A percentile compares a stretch with the other conserved stretches of the same genome.
Conservation (phyloP, 192 early-diverging fungal species). For the Geranomyces michiganensis region DNA sequence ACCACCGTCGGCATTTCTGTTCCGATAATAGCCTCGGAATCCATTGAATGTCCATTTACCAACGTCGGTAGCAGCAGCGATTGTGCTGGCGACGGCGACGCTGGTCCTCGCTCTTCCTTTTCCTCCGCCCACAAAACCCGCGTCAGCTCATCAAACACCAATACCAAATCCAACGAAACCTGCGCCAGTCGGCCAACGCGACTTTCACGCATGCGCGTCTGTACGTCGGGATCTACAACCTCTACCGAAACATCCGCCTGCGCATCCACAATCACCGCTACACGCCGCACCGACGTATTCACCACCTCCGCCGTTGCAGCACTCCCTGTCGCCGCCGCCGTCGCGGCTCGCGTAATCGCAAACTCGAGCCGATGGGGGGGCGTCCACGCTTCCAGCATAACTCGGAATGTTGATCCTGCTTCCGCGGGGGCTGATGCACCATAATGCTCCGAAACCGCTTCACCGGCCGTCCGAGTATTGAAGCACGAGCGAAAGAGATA, state of each 20-base stretch:
- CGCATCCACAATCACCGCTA: too few species aligned
- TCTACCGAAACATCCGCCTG: too few species aligned
- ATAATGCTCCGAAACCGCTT: not conserved
- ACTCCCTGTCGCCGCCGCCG: not conserved
- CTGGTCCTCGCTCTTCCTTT: too few species aligned
- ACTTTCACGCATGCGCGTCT: not conserved
- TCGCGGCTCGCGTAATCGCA: not conserved
- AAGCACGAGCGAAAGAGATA: conserved; percentile 53
- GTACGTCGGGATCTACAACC: not conserved
- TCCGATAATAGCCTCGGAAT: too few species aligned
- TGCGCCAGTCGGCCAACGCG: not conserved
- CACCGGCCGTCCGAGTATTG: conserved; percentile 27
- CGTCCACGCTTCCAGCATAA: conserved; percentile 17
- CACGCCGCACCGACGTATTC: not conserved
- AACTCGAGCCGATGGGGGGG: conserved; percentile 18
- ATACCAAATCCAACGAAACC: not conserved
- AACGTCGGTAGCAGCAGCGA: too few species aligned
- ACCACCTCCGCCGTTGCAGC: not conserved
- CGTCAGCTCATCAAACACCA: conserved; percentile 1
- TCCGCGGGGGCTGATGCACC: not conserved
- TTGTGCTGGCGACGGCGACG: too few species aligned
- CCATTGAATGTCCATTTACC: too few species aligned
- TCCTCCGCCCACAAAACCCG: not conserved
- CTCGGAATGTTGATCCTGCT: not conserved
- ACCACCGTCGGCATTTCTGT: too few species aligned